phyloP scores from a whole-genome alignment of 306 rosid genomes.

The Luffa aegyptiaca region DNA sequence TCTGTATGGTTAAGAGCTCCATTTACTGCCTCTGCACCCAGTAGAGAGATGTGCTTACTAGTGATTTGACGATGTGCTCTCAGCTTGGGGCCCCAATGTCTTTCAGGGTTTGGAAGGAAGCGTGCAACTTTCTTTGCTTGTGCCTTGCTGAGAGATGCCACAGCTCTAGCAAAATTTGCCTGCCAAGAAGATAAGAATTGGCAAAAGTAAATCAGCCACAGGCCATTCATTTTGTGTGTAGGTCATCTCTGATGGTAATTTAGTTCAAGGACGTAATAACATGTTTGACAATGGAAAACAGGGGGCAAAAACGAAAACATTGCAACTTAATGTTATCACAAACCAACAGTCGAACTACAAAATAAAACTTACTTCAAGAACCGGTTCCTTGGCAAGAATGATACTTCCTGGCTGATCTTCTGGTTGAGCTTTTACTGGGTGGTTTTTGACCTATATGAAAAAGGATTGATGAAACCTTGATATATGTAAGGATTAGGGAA shows the following conservation, averaged over 20 bases:
- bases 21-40: conserved; percentile 65
- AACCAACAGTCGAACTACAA: neutral
- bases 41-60: conserved; percentile 74
- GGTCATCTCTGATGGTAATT: neutral
- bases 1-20: conserved; percentile 46
- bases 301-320: neutral
- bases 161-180: conserved; percentile 90
- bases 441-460: conserved; percentile 58
- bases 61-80: conserved; percentile 89
- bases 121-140: conserved; percentile 83
- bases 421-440: conserved; percentile 88
- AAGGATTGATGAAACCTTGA: neutral
- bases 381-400: conserved; percentile 89
- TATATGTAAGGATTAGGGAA: neutral
- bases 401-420: conserved; percentile 72
- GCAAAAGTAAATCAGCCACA: neutral
- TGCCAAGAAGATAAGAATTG: conserved; percentile 15
- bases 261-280: neutral
- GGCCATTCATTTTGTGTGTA: neutral
- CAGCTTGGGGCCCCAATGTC: conserved; percentile 95
- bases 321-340: neutral
- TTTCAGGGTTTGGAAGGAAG: conserved; percentile 92
- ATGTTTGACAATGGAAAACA: neutral
- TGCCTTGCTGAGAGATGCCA: conserved; percentile 84
- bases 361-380: conserved; percentile 57